These are phyloP conservation scores for Penicillium sp. DNA, from an alignment of 2,329 filamentous ascomycete species.

Conservation along the genomic window DNA sequence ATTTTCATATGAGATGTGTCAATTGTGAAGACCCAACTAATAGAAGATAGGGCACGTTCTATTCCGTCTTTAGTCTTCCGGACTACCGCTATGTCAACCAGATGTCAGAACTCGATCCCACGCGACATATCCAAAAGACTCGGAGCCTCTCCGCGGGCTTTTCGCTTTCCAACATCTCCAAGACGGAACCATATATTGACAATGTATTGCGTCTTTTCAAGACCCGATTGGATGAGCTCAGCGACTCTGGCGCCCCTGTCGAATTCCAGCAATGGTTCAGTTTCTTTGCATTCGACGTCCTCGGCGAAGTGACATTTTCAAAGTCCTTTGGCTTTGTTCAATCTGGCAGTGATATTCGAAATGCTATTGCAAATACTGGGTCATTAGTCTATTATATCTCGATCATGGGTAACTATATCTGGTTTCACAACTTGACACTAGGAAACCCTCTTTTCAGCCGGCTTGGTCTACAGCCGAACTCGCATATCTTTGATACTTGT, in stretches of 20 bases:
- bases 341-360: background rate
- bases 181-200: conserved; percentile 8
- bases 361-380: background rate
- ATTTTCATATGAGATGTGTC: too few relatives aligned
- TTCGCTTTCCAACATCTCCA: background rate
- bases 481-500: conserved; percentile 7
- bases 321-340: conserved; percentile 4
- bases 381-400: background rate
- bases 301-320: conserved; percentile 7
- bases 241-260: background rate
- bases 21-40: background rate
- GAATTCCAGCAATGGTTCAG: conserved; percentile 10
- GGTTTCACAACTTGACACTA: conserved; percentile 4
- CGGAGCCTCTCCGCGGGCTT: background rate
- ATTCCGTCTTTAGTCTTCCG: conserved; percentile 6
- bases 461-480: conserved; percentile 1
- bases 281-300: conserved; percentile 4
- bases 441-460: conserved; percentile 2
- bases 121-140: background rate
- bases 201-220: conserved; percentile 1
- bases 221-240: background rate
- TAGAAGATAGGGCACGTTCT: background rate
- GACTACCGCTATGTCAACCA: conserved; percentile 8
- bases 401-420: conserved; percentile 5
- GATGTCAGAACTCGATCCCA: conserved; percentile 6